A percentile compares a stretch with the other conserved stretches of the same genome.
phyloP scores from a whole-genome alignment of 2,329 filamentous ascomycete species.

The Ceratocystis eucalypticola region DNA sequence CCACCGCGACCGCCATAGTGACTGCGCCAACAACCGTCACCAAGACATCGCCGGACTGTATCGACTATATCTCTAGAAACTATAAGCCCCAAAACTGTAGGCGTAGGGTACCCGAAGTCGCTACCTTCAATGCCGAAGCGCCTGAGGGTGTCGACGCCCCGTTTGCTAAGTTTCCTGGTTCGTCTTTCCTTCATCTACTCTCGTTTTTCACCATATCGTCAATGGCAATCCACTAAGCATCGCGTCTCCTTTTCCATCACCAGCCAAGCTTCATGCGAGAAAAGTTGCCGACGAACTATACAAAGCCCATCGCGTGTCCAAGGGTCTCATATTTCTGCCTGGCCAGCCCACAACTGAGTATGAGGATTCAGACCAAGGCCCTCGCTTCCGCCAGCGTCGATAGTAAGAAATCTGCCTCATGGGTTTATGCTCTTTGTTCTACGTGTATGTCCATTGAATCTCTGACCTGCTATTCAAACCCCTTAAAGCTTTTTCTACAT shows the following conservation, averaged over 20 bases:
- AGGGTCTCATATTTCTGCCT: slow-evolving; percentile 43
- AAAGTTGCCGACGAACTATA: slow-evolving; percentile 40
- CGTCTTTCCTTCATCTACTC: not conserved
- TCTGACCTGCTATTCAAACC: slow-evolving; percentile 15
- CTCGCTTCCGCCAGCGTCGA: slow-evolving; percentile 42
- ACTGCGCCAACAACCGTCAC: not conserved
- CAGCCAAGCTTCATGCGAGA: slow-evolving; percentile 44
- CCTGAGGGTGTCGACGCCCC: not conserved
- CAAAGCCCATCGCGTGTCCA: slow-evolving; percentile 26
- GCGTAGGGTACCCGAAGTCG: not conserved
- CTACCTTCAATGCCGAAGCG: slow-evolving; percentile 5
- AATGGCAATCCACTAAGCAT: not conserved
- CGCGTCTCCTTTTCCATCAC: slow-evolving; percentile 5
- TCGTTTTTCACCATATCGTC: not conserved
- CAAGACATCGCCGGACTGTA: not conserved
- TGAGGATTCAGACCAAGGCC: slow-evolving; percentile 46
- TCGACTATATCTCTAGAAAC: slow-evolving; percentile 1
- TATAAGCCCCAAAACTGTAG: not conserved
- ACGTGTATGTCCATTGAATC: not conserved
- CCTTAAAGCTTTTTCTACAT: slow-evolving; percentile 45
- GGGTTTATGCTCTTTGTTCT: no score
- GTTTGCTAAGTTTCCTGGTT: slow-evolving; percentile 15
- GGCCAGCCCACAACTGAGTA: slow-evolving; percentile 38
- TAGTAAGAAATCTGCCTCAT: slow-evolving; percentile 33
- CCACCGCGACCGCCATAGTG: not conserved